Conservation (phyloP, 768 basidiomycete species). For the Pisolithus sp. region DNA sequence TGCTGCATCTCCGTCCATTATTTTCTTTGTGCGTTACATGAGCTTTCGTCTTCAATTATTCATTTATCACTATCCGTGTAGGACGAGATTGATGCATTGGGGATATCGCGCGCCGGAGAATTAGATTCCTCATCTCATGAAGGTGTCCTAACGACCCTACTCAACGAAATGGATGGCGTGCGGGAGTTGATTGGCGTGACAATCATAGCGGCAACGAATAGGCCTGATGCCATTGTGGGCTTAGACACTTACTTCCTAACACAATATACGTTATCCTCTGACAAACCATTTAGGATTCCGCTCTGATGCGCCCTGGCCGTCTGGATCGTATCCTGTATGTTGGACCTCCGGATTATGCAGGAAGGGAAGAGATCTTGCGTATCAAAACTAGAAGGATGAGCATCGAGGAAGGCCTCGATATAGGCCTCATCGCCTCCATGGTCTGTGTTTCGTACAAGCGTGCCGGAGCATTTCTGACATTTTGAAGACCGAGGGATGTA, state of each 20-base stretch:
- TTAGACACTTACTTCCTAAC: neutral
- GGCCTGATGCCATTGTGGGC: conserved; percentile 86
- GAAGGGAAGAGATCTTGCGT: conserved; percentile 77
- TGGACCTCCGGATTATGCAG: conserved; percentile 78
- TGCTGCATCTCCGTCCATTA: conserved; percentile 88
- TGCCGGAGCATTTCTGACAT: neutral
- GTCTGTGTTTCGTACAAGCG: conserved; percentile 35
- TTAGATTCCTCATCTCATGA: conserved; percentile 56
- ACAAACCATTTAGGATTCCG: conserved; percentile 63
- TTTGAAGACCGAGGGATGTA: conserved; percentile 84
- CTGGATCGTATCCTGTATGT: conserved; percentile 93
- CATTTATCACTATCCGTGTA: conserved; percentile 25
- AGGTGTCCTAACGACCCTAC: conserved; percentile 84
- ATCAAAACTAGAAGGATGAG: conserved; percentile 80
- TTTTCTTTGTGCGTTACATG: conserved; percentile 76
- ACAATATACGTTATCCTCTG: neutral
- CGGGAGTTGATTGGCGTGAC: conserved; percentile 94
- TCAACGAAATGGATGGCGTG: conserved; percentile 99
- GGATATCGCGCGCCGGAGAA: conserved; percentile 60
- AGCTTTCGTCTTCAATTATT: neutral
- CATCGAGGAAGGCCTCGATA: conserved; percentile 61
- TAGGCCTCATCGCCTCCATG: conserved; percentile 60
- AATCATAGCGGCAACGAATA: conserved; percentile 91
- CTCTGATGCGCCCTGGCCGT: conserved; percentile 90
- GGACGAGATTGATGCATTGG: conserved; percentile 98